phyloP scores from a whole-genome alignment of 495 filamentous ascomycete species.

The Peziza echinospora region DNA sequence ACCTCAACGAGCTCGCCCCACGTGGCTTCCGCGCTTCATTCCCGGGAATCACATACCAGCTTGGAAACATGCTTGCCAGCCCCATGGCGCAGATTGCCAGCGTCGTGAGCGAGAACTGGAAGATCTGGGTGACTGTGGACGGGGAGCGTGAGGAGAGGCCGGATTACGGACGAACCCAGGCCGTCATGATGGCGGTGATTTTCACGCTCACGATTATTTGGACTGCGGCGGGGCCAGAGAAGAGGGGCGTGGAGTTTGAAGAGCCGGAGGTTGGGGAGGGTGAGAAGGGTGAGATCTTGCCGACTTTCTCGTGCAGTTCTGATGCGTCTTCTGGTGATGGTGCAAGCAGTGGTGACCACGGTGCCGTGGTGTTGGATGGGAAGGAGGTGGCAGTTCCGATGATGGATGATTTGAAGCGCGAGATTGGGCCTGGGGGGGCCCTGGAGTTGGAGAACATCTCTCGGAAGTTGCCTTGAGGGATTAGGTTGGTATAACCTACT shows the following conservation, averaged over 20 bases:
- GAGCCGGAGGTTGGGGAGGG: conserved; percentile 33
- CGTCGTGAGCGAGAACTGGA: conserved; percentile 35
- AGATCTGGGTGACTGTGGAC: conserved; percentile 19
- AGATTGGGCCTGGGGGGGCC: background rate
- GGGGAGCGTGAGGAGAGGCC: conserved; percentile 29
- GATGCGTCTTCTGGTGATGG: conserved; percentile 1
- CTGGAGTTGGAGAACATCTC: background rate
- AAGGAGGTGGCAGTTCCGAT: background rate
- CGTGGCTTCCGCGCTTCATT: conserved; percentile 50
- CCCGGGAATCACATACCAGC: conserved; percentile 46
- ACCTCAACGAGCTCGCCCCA: conserved; percentile 57
- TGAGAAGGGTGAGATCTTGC: conserved; percentile 22
- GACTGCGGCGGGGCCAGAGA: conserved; percentile 40
- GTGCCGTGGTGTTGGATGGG: background rate
- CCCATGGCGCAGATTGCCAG: conserved; percentile 54
- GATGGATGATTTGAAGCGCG: background rate
- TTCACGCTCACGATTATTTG: conserved; percentile 32
- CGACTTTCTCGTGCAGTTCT: too few relatives aligned
- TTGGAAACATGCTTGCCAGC: conserved; percentile 57
- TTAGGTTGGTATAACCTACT: too few relatives aligned
- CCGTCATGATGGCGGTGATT: conserved; percentile 42
- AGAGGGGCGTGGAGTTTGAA: conserved; percentile 45
- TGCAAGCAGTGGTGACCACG: background rate
- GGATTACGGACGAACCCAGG: conserved; percentile 47
- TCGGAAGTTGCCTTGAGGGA: too few relatives aligned